A percentile compares a stretch with the other conserved stretches of the same genome.
These are phyloP conservation scores for Coemansia sp. DNA, from an alignment of 192 early-diverging fungal species.

Conservation along the genomic window DNA sequence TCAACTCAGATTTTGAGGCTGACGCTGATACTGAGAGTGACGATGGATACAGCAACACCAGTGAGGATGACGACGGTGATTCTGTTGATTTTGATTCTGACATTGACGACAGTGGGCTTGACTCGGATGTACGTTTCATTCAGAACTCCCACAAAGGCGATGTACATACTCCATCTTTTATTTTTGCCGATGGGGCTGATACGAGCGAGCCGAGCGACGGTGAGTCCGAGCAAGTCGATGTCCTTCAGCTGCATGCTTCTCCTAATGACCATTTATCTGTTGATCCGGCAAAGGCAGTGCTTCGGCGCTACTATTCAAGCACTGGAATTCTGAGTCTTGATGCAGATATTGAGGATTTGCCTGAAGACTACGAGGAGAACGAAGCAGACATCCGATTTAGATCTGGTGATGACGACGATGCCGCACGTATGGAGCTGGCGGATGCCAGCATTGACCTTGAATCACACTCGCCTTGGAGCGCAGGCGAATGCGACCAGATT, in stretches of 20 bases:
- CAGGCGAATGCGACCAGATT: background rate
- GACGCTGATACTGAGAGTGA: constrained; percentile 18
- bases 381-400: background rate
- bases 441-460: background rate
- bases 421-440: background rate
- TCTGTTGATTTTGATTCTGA: background rate
- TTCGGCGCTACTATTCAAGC: constrained; percentile 46
- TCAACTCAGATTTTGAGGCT: constrained; percentile 6
- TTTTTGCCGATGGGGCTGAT: background rate
- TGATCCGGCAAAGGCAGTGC: constrained; percentile 39
- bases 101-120: background rate
- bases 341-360: constrained; percentile 49
- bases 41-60: constrained; percentile 7
- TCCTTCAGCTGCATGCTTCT: background rate
- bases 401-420: background rate
- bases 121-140: background rate
- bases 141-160: background rate
- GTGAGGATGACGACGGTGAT: constrained; percentile 6
- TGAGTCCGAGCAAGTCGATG: background rate
- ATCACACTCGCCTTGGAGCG: background rate
- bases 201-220: background rate
- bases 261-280: constrained; percentile 22
- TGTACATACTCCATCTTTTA: background rate
- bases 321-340: constrained; percentile 24
- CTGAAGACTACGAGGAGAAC: constrained; percentile 7